These are phyloP conservation scores for Sclerotinia minor DNA, from an alignment of 2,329 filamentous ascomycete genomes.

Conservation along the genomic window DNA sequence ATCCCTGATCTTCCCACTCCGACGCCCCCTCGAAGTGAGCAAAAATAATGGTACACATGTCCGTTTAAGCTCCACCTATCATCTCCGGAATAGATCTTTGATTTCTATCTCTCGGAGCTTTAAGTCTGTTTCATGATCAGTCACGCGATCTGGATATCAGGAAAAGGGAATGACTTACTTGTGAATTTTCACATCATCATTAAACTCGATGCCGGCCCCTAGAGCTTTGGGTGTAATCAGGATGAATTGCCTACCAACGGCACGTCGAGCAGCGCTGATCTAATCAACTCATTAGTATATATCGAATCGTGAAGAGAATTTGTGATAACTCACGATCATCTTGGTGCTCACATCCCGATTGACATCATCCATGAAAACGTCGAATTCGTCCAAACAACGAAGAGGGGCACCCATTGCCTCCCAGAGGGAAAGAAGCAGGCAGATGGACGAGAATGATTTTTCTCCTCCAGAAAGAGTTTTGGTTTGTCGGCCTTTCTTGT, in stretches of 20 bases:
- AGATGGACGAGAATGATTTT: conserved; percentile 97
- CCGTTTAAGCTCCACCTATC: conserved; percentile 22
- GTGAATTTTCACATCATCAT: conserved; percentile 75
- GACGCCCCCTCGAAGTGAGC: not conserved
- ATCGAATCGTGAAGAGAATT: not conserved
- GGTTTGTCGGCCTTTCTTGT: conserved; percentile 72
- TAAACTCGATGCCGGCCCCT: conserved; percentile 54
- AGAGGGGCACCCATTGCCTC: conserved; percentile 97
- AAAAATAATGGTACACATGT: not conserved
- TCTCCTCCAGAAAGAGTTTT: conserved; percentile 94
- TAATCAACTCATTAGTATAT: conserved; percentile 41
- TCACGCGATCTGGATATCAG: not conserved
- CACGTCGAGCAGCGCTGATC: conserved; percentile 81
- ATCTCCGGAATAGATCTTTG: conserved; percentile 37
- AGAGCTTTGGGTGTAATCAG: conserved; percentile 94
- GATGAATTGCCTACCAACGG: conserved; percentile 91
- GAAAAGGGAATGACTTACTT: conserved; percentile 50
- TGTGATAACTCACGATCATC: conserved; percentile 70
- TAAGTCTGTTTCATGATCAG: conserved; percentile 15
- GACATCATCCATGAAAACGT: conserved; percentile 98
- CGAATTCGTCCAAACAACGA: conserved; percentile 94
- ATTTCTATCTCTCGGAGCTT: conserved; percentile 34
- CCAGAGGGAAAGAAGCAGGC: conserved; percentile 89
- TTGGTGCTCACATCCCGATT: conserved; percentile 91
- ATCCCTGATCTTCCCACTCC: not conserved